Conservation (phyloP, 768 basidiomycete species). For the Crassisporium funariophilum region DNA sequence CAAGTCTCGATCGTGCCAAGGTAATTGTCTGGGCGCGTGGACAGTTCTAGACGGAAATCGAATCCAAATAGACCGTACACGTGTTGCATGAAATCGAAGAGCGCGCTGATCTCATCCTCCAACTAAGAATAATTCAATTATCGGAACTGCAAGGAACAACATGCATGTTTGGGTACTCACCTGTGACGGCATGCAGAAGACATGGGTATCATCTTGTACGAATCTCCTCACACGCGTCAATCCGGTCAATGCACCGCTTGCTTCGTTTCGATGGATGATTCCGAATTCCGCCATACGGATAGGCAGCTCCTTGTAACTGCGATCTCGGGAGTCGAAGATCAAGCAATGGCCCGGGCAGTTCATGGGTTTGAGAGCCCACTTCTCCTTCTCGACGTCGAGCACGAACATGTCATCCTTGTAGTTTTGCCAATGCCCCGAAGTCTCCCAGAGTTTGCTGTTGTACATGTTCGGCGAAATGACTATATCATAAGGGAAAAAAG, state of each 20-base stretch:
- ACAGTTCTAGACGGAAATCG: constrained; percentile 90
- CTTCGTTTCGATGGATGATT: constrained; percentile 95
- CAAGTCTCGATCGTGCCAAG: constrained; percentile 89
- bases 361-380: constrained; percentile 97
- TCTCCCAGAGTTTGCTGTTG: constrained; percentile 96
- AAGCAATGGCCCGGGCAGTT: constrained; percentile 98
- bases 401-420: constrained; percentile 98
- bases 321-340: constrained; percentile 92
- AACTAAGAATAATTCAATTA: constrained; percentile 50
- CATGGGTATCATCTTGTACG: constrained; percentile 97
- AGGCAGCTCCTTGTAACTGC: constrained; percentile 93
- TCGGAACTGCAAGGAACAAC: background rate
- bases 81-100: constrained; percentile 95
- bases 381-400: constrained; percentile 93
- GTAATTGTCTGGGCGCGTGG: constrained; percentile 94
- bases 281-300: constrained; percentile 99
- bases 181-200: constrained; percentile 96
- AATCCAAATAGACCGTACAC: constrained; percentile 95
- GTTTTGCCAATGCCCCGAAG: constrained; percentile 97
- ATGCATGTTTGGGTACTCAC: constrained; percentile 36
- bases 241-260: constrained; percentile 91
- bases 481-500: constrained; percentile 25
- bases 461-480: constrained; percentile 99
- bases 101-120: constrained; percentile 77
- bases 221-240: constrained; percentile 93